Base-by-base conservation (phyloP, 805 yeast genomes). In the Saccharomycodes ludwigii region DNA sequence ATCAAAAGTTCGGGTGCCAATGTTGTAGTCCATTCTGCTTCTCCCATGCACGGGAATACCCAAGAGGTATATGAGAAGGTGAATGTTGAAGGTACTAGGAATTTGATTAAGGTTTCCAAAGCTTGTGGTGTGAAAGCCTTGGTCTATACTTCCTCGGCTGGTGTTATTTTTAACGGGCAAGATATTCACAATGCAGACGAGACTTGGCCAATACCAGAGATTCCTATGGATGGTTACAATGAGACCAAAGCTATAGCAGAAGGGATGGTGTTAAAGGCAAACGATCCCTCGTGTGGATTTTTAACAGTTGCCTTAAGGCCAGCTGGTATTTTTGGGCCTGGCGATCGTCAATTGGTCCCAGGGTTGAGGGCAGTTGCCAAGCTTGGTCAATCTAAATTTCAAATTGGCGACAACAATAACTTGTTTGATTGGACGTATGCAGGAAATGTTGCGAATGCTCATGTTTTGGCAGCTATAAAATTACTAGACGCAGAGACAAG, bases 311-410 rank as follows among this genome's bases (percentile, higher is more conserved):
- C 95, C 2, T 58, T 91, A 30, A 71, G 99, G 40, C 98, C 98
- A 1, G 95, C 98, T 1, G 99, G 98, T 24, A 85, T 91, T 29
- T 91, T 91, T 61, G 99, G 98, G 4, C 98, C 97, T 5, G 97
- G 98, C 27, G 98, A 91, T 54, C 73, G 98, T 38, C 99, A 91
- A 54, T 61, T 91, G 48, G 91, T 91, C 28, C 98, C 98, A 9
- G 94, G 94, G 3, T 63, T 91, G 37, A 73, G 95, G 49, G 68
- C 68, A 11, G 95, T 83, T 27, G 85, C 94, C 3, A 68, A 68
- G 36, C 60, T 71, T 33, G 94, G 94, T 6, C 95, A 88, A 55
- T 78, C 91, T 15, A 80, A 80, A 54, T 83, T 83, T 56, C 99
- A 91, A 58, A 65, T 91, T 30, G 98, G 99, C 42, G 93, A 84